These are phyloP conservation scores for Acanthamoeba healyi DNA, from an alignment of 208 protist genomes.

Conservation along the genomic window DNA sequence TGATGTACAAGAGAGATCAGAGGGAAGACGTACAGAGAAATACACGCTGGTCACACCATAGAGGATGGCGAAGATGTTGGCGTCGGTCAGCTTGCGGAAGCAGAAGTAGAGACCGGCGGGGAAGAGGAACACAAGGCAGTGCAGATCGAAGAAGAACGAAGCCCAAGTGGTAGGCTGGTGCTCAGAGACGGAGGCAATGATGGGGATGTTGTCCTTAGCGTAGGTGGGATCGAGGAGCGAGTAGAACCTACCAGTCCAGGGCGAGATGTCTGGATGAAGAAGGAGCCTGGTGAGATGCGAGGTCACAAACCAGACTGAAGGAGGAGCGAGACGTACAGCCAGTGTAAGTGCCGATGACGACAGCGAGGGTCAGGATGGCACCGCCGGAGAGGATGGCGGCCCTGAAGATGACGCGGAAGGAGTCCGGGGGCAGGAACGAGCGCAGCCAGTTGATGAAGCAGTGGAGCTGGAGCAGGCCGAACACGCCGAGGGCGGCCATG, in stretches of 20 bases:
- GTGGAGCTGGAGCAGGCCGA: conserved; percentile 90
- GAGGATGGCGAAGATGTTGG: conserved; percentile 93
- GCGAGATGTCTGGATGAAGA: conserved; percentile 89
- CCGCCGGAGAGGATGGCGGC: conserved; percentile 51
- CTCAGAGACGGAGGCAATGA: conserved; percentile 96
- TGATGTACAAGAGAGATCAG: conserved; percentile 46
- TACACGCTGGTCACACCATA: conserved; percentile 93
- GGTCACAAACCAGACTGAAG: not conserved
- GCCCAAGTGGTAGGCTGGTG: conserved; percentile 96
- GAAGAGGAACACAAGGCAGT: conserved; percentile 92
- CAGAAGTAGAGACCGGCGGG: conserved; percentile 94
- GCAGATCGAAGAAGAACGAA: conserved; percentile 96
- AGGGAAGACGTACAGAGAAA: conserved; percentile 89
- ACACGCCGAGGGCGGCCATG: conserved; percentile 94
- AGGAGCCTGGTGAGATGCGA: not conserved
- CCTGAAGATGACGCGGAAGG: conserved; percentile 81
- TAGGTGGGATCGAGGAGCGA: conserved; percentile 95
- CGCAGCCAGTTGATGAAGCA: conserved; percentile 88
- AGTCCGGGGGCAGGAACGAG: conserved; percentile 76
- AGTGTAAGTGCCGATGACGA: conserved; percentile 62
- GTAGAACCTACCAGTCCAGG: conserved; percentile 94
- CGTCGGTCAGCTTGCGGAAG: conserved; percentile 91
- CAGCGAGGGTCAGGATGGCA: conserved; percentile 19
- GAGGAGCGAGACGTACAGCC: not conserved
- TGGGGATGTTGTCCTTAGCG: conserved; percentile 95